Base-by-base conservation (phyloP, 208 protist genomes). In the Wallacemonas sp. region DNA sequence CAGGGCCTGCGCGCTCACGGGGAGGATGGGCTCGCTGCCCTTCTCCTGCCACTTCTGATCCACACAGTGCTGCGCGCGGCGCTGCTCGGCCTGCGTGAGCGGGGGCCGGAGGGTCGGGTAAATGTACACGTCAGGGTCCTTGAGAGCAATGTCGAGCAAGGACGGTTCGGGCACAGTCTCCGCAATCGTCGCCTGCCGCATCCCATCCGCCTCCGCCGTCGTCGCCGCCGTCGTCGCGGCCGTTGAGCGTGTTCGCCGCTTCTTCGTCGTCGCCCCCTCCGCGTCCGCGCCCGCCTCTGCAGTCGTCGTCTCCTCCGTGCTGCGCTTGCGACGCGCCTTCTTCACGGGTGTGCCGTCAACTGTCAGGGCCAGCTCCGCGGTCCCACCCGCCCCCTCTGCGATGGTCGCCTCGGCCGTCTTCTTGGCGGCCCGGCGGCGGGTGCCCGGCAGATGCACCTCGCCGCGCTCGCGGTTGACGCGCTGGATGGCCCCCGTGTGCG, bases 71-170 rank as follows among this genome's bases (percentile, higher is more conserved):
- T 73, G 32, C 8, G 87, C 87, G 28, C 70, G 74, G 57, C 79
- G 38, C 36, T 81, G 79, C 55, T 89, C 82, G 3, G 63, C 50
- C 1, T 61, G n/a, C 4, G 67, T 57, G 31, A 93, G 74, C 29
- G 82, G 77, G 11, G 87, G 82, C n/a, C 85, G 80, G 45, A 85
- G 79, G 10, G 73, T 70, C 2, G 82, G 78, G 70, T 88, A 88
- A 1, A 67, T 52, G 72, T 77, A 80, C 52, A 44, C 62, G 25
- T 65, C 61, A 3, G 57, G 67, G 22, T 41, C 32, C 38, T 71
- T 59, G 16, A 42, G 31, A 11, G 32, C 32, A 25, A 59, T 33
- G 20, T 59, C 67, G 44, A 54, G 44, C 54, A 77, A 54, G 2
- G 25, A 71, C 23, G 52, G 36, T 33, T 57, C 62, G 14, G 63